These are phyloP conservation scores for Priceomyces medius DNA, from an alignment of 805 yeast species.

Conservation along the genomic window DNA sequence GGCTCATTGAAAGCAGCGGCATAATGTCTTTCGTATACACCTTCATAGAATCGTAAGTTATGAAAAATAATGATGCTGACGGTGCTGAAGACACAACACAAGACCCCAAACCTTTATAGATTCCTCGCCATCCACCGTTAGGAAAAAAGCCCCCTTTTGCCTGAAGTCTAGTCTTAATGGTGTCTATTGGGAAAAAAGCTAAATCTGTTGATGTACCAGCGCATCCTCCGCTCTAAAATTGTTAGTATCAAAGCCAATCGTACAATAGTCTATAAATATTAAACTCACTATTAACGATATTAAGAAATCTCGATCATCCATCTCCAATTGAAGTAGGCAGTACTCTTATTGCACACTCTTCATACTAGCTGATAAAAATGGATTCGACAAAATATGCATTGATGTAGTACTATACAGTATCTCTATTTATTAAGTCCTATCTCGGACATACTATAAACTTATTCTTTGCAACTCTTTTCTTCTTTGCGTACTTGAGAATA, in stretches of 20 bases:
- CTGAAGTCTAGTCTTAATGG: constrained; percentile 89
- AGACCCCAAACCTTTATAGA: constrained; percentile 89
- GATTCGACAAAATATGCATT: not conserved
- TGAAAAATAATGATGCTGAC: constrained; percentile 44
- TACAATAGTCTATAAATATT: not conserved
- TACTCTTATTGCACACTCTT: not conserved
- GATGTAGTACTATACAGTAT: constrained; percentile 2
- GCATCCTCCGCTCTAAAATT: constrained; percentile 71
- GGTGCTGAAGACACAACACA: constrained; percentile 96
- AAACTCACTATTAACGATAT: constrained; percentile 34
- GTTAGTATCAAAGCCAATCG: constrained; percentile 11
- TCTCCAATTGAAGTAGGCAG: constrained; percentile 7
- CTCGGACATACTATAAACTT: constrained; percentile 29
- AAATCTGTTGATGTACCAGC: constrained; percentile 97
- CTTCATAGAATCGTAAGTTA: constrained; percentile 82
- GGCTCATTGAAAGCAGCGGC: constrained; percentile 43
- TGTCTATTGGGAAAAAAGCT: constrained; percentile 94
- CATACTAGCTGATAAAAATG: not conserved
- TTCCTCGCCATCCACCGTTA: constrained; percentile 92
- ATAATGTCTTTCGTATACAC: constrained; percentile 32
- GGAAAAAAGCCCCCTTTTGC: constrained; percentile 91
- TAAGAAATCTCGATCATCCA: constrained; percentile 30
- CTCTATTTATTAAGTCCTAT: constrained; percentile 8
- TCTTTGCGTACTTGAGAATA: constrained; percentile 37
- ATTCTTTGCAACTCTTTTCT: constrained; percentile 32